Evolutionary conservation across 2,329 filamentous ascomycete species (phyloP).

Genomic region (Phoma sp.): DNA sequence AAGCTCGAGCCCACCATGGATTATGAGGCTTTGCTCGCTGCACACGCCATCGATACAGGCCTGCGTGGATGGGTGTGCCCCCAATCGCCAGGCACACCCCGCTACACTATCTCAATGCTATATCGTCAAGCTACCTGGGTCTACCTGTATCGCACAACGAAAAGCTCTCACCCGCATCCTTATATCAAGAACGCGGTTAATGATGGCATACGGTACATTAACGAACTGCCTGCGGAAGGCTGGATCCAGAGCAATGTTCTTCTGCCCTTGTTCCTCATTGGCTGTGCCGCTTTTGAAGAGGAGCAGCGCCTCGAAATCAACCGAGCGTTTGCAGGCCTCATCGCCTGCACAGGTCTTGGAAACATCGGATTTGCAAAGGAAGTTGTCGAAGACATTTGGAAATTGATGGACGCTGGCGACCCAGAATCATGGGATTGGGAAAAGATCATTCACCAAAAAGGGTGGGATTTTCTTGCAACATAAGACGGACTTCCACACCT

Average conservation of each 20-base stretch:
- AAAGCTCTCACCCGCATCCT: constrained; percentile 60
- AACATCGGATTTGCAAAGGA: constrained; percentile 64
- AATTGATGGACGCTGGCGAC: constrained; percentile 63
- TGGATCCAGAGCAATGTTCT: constrained; percentile 65
- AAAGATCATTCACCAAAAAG: constrained; percentile 62
- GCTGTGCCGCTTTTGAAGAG: constrained; percentile 64
- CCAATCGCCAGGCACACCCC: constrained; percentile 57
- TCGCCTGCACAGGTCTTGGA: constrained; percentile 62
- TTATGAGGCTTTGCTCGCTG: constrained; percentile 73
- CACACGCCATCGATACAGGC: constrained; percentile 75
- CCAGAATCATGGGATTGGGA: constrained; percentile 69
- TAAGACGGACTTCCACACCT: constrained; percentile 33
- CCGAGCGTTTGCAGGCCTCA: constrained; percentile 60
- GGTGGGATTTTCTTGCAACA: constrained; percentile 67
- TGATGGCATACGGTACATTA: constrained; percentile 63
- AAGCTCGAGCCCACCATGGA: constrained; percentile 72
- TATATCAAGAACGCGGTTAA: constrained; percentile 65
- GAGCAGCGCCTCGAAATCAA: constrained; percentile 62
- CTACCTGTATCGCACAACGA: constrained; percentile 67
- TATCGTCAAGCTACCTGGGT: constrained; percentile 69
- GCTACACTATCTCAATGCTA: constrained; percentile 63
- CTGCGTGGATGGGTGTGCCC: constrained; percentile 76
- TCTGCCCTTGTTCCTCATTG: constrained; percentile 66
- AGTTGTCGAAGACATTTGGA: constrained; percentile 64
- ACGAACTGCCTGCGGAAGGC: constrained; percentile 59